Conservation (phyloP, 1,284 basidiomycete species). For the Pterula multifida region DNA sequence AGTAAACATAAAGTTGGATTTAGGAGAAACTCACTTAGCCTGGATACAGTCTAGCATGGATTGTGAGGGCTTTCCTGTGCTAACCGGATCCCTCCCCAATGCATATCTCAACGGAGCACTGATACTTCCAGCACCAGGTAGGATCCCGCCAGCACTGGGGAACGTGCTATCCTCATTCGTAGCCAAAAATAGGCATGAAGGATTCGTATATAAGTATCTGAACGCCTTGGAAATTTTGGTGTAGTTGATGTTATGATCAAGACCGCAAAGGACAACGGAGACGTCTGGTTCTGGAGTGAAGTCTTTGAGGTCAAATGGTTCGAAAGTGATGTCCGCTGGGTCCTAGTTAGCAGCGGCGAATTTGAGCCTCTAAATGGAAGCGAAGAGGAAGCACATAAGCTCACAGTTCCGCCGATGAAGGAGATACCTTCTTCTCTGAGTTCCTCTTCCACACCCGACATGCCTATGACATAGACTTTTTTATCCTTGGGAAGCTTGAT, state of each 20-base stretch:
- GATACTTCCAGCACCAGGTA: constrained; percentile 80
- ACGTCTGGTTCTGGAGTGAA: constrained; percentile 71
- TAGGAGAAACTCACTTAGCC: constrained; percentile 66
- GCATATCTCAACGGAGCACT: constrained; percentile 76
- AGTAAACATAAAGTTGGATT: no score
- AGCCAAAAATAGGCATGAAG: constrained; percentile 76
- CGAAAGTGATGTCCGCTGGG: constrained; percentile 69
- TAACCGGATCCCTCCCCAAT: constrained; percentile 58
- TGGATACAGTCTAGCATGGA: constrained; percentile 94
- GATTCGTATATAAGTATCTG: constrained; percentile 76
- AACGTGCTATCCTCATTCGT: constrained; percentile 93
- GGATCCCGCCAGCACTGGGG: constrained; percentile 70
- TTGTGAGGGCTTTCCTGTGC: constrained; percentile 85
- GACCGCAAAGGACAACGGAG: constrained; percentile 85
- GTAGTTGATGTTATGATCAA: constrained; percentile 77
- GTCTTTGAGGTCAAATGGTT: constrained; percentile 58
- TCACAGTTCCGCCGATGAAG: constrained; percentile 79
- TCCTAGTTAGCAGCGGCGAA: constrained; percentile 37
- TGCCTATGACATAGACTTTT: constrained; percentile 94
- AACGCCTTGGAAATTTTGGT: constrained; percentile 91
- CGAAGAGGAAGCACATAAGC: constrained; percentile 13
- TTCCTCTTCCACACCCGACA: constrained; percentile 89
- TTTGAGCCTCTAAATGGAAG: not conserved
- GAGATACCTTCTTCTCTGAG: constrained; percentile 72
- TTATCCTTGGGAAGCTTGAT: constrained; percentile 84